These are phyloP conservation scores for Pouteria glomerata DNA, from an alignment of 148 eudicot genomes.

Conservation along the genomic window DNA sequence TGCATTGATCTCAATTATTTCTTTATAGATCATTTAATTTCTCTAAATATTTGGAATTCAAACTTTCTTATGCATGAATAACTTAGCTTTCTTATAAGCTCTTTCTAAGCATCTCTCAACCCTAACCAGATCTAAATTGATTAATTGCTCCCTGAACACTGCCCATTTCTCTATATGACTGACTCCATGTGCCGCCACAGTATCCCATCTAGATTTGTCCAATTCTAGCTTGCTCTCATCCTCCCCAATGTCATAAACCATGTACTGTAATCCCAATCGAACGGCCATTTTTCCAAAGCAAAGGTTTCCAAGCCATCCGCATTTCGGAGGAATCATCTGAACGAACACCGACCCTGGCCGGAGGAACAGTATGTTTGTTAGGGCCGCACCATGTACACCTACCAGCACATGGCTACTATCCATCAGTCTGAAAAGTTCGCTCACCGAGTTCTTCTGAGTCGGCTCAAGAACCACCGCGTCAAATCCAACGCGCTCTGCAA, in stretches of 20 bases:
- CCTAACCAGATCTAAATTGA: conserved; percentile 26
- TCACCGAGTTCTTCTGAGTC: conserved; percentile 25
- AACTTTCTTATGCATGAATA: conserved; percentile 28
- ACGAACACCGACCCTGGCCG: conserved; percentile 33
- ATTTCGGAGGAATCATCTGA: conserved; percentile 39
- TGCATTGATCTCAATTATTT: not conserved
- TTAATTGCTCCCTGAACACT: conserved; percentile 40
- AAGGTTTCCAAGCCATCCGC: conserved; percentile 37
- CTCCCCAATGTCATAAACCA: conserved; percentile 23
- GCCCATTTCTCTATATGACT: conserved; percentile 25
- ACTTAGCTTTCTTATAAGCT: conserved; percentile 36
- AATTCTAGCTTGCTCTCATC: conserved; percentile 28
- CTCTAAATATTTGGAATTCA: no score
- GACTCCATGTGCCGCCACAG: conserved; percentile 7
- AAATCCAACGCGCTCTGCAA: conserved; percentile 45
- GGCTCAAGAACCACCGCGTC: conserved; percentile 47
- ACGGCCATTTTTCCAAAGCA: conserved; percentile 32
- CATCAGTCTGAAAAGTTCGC: conserved; percentile 33
- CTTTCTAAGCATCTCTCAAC: conserved; percentile 30
- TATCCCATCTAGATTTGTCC: conserved; percentile 11
- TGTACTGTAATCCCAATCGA: conserved; percentile 38
- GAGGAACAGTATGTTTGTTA: conserved; percentile 42
- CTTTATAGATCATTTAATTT: not conserved
- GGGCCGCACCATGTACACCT: conserved; percentile 48
- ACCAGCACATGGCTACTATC: conserved; percentile 38